A percentile compares a stretch with the other conserved stretches of the same genome.
These are phyloP conservation scores for Leptographium wingfieldii DNA, from an alignment of 2,329 filamentous ascomycete species.

Conservation along the genomic window DNA sequence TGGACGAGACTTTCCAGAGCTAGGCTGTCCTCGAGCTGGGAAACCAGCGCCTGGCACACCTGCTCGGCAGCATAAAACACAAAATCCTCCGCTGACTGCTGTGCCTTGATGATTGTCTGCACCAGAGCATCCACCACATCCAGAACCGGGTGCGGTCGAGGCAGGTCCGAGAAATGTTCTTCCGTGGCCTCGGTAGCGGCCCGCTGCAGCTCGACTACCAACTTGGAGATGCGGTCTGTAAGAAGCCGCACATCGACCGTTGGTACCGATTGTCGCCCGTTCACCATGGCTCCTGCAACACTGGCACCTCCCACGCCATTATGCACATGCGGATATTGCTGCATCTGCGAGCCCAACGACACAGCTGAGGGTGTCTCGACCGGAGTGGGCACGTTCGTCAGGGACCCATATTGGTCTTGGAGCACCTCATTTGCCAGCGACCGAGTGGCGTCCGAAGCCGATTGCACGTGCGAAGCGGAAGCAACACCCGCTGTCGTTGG, in stretches of 20 bases:
- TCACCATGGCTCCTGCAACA: constrained; percentile 23
- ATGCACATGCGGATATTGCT: constrained; percentile 43
- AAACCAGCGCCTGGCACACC: constrained; percentile 44
- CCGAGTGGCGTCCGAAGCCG: constrained; percentile 47
- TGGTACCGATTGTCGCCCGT: constrained; percentile 35
- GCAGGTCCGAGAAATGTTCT: constrained; percentile 47
- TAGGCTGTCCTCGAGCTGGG: constrained; percentile 37
- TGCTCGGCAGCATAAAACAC: constrained; percentile 47
- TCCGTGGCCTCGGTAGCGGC: constrained; percentile 40
- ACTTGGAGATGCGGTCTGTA: constrained; percentile 43
- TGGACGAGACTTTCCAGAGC: constrained; percentile 50
- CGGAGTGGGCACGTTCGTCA: constrained; percentile 46
- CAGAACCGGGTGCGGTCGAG: constrained; percentile 45
- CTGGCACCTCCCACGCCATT: constrained; percentile 16
- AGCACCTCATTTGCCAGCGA: constrained; percentile 52
- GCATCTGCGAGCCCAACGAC: constrained; percentile 39
- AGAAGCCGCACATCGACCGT: constrained; percentile 38
- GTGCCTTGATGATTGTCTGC: constrained; percentile 49
- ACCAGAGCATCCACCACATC: constrained; percentile 50
- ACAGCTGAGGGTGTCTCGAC: constrained; percentile 46
- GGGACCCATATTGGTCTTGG: constrained; percentile 45
- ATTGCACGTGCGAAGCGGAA: constrained; percentile 41
- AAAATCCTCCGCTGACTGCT: constrained; percentile 48
- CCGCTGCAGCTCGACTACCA: constrained; percentile 44
- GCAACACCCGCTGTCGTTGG: not conserved